Conservation (phyloP, 78 protist genomes). For the Emiliania huxleyi region DNA sequence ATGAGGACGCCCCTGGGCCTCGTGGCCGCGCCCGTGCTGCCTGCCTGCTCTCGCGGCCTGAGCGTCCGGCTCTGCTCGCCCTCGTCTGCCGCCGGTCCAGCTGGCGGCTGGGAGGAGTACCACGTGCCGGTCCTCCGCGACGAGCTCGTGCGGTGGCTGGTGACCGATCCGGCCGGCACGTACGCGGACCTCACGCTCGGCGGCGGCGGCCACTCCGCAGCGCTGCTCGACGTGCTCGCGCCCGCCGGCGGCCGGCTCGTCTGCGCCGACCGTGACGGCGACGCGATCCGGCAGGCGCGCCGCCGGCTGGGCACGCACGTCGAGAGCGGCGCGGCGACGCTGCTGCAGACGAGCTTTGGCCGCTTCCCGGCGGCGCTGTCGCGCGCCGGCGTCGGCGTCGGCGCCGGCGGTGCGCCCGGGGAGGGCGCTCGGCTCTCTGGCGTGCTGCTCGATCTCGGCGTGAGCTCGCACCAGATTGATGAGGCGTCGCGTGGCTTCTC, state of each 20-base stretch:
- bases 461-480: neutral
- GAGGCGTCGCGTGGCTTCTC: constrained; percentile 32
- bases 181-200: constrained; percentile 2
- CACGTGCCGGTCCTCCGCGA: constrained; percentile 26
- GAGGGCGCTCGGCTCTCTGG: neutral
- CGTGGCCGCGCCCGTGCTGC: too few species aligned
- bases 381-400: neutral
- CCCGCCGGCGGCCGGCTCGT: neutral
- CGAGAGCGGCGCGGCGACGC: neutral
- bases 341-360: neutral
- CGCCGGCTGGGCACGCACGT: neutral
- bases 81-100: too few species aligned
- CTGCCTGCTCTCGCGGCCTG: too few species aligned
- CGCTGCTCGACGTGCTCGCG: neutral
- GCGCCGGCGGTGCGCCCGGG: neutral
- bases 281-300: neutral
- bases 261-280: constrained; percentile 15
- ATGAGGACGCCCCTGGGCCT: too few species aligned
- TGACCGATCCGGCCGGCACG: neutral
- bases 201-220: constrained; percentile 11
- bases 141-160: neutral
- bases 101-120: neutral
- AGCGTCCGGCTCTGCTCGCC: neutral
- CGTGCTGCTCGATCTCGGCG: constrained; percentile 23
- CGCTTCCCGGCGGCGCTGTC: neutral